Conservation (phyloP, 371 early-diverging fungal species). For the Dichotomocladium elegans region DNA sequence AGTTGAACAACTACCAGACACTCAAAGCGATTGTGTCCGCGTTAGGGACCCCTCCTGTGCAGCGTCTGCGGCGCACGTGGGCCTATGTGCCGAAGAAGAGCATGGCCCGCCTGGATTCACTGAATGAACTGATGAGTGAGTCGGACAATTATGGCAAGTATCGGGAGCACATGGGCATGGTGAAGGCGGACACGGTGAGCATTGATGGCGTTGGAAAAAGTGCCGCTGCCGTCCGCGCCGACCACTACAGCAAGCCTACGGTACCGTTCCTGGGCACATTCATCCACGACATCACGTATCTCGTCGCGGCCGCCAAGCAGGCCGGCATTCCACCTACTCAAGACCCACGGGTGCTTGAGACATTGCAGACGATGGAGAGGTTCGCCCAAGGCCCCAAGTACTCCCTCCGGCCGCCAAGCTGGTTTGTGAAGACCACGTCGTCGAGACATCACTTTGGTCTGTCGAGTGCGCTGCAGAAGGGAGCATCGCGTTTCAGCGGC, state of each 20-base stretch:
- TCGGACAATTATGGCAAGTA: conserved; percentile 69
- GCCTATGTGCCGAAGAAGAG: conserved; percentile 66
- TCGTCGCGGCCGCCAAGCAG: conserved; percentile 65
- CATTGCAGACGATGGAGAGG: conserved; percentile 45
- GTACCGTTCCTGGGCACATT: conserved; percentile 79
- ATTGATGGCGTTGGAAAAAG: conserved; percentile 38
- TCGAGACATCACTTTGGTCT: conserved; percentile 42
- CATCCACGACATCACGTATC: conserved; percentile 78
- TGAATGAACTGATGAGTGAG: conserved; percentile 67
- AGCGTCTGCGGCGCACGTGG: conserved; percentile 77
- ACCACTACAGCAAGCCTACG: conserved; percentile 52
- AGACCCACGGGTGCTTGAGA: conserved; percentile 53
- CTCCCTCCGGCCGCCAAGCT: conserved; percentile 44
- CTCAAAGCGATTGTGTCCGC: conserved; percentile 73
- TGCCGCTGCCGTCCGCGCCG: conserved; percentile 32
- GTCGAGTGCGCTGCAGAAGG: conserved; percentile 50
- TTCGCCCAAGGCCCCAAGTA: conserved; percentile 66
- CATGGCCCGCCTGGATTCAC: conserved; percentile 50
- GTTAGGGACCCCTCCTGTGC: conserved; percentile 72
- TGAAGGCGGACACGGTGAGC: conserved; percentile 9
- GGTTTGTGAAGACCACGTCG: conserved; percentile 52
- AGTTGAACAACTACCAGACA: conserved; percentile 71
- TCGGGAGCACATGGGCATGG: conserved; percentile 62
- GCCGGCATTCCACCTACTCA: too few relatives aligned
- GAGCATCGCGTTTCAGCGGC: conserved; percentile 44